Evolutionary conservation across 805 yeast genomes (phyloP), one percentile per base, ranked within the genome.

Genomic region (Sugiyamaella americana): DNA sequence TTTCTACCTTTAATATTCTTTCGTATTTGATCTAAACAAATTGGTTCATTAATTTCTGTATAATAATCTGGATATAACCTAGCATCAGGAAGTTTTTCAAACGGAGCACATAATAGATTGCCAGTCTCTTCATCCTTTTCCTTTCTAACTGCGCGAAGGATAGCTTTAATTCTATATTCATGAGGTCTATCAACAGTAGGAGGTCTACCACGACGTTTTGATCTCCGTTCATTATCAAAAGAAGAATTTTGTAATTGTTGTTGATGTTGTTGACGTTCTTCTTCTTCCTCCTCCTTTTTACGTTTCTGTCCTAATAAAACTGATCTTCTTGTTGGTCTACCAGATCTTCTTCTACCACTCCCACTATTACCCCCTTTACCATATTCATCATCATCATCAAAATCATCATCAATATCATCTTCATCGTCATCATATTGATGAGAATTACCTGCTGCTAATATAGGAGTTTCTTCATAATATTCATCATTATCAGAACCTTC

Each of bases 181-280:
- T 84, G 89, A 4, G 95, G 95, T 60, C 80, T 83, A 63, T 86
- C 95, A 42, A 87, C 87, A 47, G 87, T 83, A 1, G 96, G 95
- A 3, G 96, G 96, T 57, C 95, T 75, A 17, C 95, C 95, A 59
- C 95, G 75, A n/a, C 44, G 23, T 63, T 86, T 82, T 26, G 78
- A 75, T 56, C 87, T 60, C 39, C 56, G 57, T 37, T 82, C 68
- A 22, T 54, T 59, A n/a, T 43, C 20, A 66, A 61, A 40, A 16
- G 38, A 38, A 10, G 50, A 65, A 26, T 8, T 13, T 26, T 8
- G 11, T n/a, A n/a, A n/a, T n/a, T n/a, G n/a, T n/a, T n/a, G n/a
- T n/a, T n/a, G n/a, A n/a, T n/a, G n/a, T 70, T 20, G 55, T 50
- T 42, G 54, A 35, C 52, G 59, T 22, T 56, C 64, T 4, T 56